A percentile compares a stretch with the other conserved stretches of the same genome.
These are phyloP conservation scores for Harringtonia aguacate DNA, from an alignment of 2,329 filamentous ascomycete genomes.

Conservation along the genomic window DNA sequence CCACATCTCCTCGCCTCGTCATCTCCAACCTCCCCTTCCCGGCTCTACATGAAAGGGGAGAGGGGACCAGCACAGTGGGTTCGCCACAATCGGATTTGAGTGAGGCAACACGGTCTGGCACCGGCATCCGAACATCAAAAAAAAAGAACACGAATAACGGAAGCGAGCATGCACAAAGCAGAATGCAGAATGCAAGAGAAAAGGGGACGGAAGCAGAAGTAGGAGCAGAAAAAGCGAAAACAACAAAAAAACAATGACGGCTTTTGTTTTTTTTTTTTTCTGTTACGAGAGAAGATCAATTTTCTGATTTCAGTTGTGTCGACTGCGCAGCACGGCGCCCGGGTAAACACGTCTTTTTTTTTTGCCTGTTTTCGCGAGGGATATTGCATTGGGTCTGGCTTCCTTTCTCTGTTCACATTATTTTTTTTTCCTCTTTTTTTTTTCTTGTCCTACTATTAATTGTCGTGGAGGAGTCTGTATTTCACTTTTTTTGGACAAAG, in stretches of 20 bases:
- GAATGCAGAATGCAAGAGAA: background rate
- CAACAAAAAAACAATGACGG: slow-evolving; percentile 3
- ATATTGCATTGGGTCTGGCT: slow-evolving; percentile 13
- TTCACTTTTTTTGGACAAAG: slow-evolving; percentile 3
- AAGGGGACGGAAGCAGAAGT: background rate
- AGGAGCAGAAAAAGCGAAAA: background rate
- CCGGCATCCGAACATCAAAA: background rate
- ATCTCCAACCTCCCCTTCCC: background rate
- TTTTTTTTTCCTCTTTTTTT: slow-evolving; percentile 4
- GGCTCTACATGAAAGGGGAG: background rate
- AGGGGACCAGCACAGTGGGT: no score
- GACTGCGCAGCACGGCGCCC: slow-evolving; percentile 13
- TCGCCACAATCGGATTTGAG: background rate
- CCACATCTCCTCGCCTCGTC: background rate
- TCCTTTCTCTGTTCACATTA: slow-evolving; percentile 1
- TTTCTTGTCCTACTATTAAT: slow-evolving; percentile 9
- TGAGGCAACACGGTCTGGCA: background rate
- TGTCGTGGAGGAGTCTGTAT: slow-evolving; percentile 1
- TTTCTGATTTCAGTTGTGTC: slow-evolving; percentile 8
- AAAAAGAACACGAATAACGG: no score
- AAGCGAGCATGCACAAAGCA: no score
- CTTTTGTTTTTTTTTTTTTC: slow-evolving; percentile 9
- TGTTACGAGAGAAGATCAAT: slow-evolving; percentile 12
- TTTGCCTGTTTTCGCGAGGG: slow-evolving; percentile 2
- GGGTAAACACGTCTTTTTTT: slow-evolving; percentile 8